Evolutionary conservation across 768 basidiomycete genomes (phyloP), one percentile per base, ranked within the genome.

Genomic region (Hygrocybe coccinea): DNA sequence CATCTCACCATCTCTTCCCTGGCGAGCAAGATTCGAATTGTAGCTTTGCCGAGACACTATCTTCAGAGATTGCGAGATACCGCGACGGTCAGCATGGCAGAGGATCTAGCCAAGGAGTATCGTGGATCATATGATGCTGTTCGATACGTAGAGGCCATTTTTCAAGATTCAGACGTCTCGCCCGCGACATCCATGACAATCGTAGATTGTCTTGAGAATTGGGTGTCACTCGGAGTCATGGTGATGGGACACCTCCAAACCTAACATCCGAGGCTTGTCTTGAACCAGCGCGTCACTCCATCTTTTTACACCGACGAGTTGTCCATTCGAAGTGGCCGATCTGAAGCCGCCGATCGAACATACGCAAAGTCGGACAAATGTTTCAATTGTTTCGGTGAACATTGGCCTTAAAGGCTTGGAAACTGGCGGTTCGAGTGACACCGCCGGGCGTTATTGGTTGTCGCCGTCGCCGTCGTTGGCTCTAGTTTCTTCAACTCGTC

Each of bases 181-280:
- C 67, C 74, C 8, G 57, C 58, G 1, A 70, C 68, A 3, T 74
- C 84, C 48, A 68, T 65, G 5, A 67, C 74, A 2, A 62, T 83
- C 58, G 68, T 78, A 14, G 67, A 77, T 24, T 82, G 78, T 38
- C 71, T 91, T 46, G 68, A 73, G 50, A 73, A 77, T 38, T 88
- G 90, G 1, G 70, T 82, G 21, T 60, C 74, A 34, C 69, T 74
- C n/a, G n/a, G 22, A 71, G 74, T 14, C 82, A 83, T 55, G 85
- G 81, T 15, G 86, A 90, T 62, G 89, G 87, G 1, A 76, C 79
- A 2, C 82, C 88, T 54, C 90, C 87, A 6, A 74, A 86, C 64
- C 74, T 92, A 54, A 74, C 71, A 44, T 74, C 79, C 0, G 76
- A 77, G 57, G 64, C 61, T 22, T 91, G 87, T 64, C 72, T 92